These are phyloP conservation scores for Termitomyces sp. DNA, from an alignment of 768 basidiomycete genomes.

Conservation along the genomic window DNA sequence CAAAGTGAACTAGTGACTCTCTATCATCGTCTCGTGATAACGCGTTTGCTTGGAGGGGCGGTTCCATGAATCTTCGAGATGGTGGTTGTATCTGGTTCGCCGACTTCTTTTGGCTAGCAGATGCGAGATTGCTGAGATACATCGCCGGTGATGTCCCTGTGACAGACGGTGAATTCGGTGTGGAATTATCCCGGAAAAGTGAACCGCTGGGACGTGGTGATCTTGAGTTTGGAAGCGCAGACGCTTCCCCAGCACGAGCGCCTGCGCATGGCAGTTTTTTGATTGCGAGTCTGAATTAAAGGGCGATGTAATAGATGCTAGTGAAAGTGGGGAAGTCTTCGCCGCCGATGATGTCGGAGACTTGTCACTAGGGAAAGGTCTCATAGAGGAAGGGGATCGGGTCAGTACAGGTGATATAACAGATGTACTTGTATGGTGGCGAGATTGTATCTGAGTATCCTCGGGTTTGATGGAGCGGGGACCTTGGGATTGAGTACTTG, in stretches of 20 bases:
- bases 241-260: slow-evolving; percentile 74
- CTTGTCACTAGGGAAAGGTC: slow-evolving; percentile 18
- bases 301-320: slow-evolving; percentile 40
- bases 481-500: slow-evolving; percentile 21
- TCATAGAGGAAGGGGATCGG: slow-evolving; percentile 18
- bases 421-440: slow-evolving; percentile 19
- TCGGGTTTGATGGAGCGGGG: slow-evolving; percentile 26
- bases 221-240: slow-evolving; percentile 54
- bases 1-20: slow-evolving; percentile 26
- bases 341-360: slow-evolving; percentile 23
- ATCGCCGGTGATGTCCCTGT: slow-evolving; percentile 22
- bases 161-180: slow-evolving; percentile 11
- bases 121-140: slow-evolving; percentile 22
- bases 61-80: slow-evolving; percentile 33
- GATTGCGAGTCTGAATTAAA: slow-evolving; percentile 40
- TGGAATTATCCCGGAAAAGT: slow-evolving; percentile 22
- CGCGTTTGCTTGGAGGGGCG: slow-evolving; percentile 22
- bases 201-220: slow-evolving; percentile 40
- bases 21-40: slow-evolving; percentile 33
- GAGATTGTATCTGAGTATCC: slow-evolving; percentile 20
- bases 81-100: slow-evolving; percentile 30
- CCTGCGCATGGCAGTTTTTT: slow-evolving; percentile 84
- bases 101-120: slow-evolving; percentile 25
- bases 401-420: slow-evolving; percentile 23
- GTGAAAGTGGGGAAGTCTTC: slow-evolving; percentile 34